Percentiles rank a stretch among this genome's conserved stretches.
phyloP scores from a whole-genome alignment of 225 moss, liverwort and hornwort genomes.

The Rhytidiadelphus loreus region DNA sequence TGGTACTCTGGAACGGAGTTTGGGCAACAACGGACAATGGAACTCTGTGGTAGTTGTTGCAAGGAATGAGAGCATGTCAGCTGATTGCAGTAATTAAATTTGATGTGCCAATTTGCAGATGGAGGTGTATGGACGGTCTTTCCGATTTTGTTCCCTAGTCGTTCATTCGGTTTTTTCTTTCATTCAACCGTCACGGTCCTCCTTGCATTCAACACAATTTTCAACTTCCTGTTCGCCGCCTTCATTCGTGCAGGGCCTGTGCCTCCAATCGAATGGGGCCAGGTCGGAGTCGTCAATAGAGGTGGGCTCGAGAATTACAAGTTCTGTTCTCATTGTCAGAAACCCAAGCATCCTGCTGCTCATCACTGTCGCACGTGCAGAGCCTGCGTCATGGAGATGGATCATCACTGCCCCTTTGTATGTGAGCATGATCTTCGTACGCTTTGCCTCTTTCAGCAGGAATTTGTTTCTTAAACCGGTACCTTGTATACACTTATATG shows the following conservation, averaged over 20 bases:
- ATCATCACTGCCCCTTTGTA: constrained; percentile 98
- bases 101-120: constrained; percentile 49
- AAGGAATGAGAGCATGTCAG: neutral
- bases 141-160: constrained; percentile 59
- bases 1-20: neutral
- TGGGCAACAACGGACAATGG: neutral
- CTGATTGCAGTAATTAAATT: neutral
- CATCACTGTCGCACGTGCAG: constrained; percentile 88
- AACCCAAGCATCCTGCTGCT: constrained; percentile 68
- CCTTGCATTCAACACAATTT: constrained; percentile 62
- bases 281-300: constrained; percentile 37
- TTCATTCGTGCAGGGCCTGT: constrained; percentile 54
- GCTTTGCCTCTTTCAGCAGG: neutral
- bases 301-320: constrained; percentile 63
- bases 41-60: neutral
- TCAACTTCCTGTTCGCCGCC: constrained; percentile 67
- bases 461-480: neutral
- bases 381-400: constrained; percentile 87
- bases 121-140: constrained; percentile 81
- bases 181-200: constrained; percentile 46
- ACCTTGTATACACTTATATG: too few relatives aligned
- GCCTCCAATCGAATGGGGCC: constrained; percentile 55
- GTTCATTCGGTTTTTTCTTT: constrained; percentile 37
- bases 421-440: constrained; percentile 8
- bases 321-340: constrained; percentile 64